Conservation (phyloP, 1,284 basidiomycete species). For the Irpex sp. region DNA sequence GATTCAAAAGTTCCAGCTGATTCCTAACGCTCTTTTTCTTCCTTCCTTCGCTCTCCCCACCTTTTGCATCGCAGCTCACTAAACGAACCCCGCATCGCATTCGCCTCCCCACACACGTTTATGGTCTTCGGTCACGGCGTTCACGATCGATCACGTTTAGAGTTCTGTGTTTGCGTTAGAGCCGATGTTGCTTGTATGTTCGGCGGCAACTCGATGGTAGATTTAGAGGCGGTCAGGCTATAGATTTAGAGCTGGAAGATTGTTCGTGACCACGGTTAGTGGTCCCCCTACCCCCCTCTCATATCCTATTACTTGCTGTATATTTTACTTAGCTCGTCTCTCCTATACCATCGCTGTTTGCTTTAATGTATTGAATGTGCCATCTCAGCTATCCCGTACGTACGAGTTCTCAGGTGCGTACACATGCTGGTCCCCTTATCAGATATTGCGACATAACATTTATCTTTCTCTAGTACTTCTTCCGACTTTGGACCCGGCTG, state of each 20-base stretch:
- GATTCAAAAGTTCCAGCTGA: slow-evolving; percentile 13
- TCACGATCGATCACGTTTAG: background rate
- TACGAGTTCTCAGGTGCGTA: background rate
- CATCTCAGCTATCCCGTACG: background rate
- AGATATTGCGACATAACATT: background rate
- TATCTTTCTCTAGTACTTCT: no score
- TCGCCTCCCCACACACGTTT: background rate
- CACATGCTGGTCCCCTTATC: background rate
- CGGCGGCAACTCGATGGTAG: background rate
- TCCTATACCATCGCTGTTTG: background rate
- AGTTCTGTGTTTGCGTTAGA: background rate
- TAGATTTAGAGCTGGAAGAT: background rate
- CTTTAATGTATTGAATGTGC: background rate
- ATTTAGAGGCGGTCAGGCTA: background rate
- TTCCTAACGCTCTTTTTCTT: slow-evolving; percentile 11
- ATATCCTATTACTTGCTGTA: background rate
- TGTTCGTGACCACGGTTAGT: background rate
- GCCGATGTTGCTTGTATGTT: background rate
- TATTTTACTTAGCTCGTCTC: background rate
- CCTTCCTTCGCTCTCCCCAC: background rate
- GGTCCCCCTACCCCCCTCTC: background rate
- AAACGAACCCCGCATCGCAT: background rate
- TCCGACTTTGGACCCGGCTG: no score
- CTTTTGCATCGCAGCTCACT: slow-evolving; percentile 3
- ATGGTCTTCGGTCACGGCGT: background rate